Evolutionary conservation across 805 yeast species (phyloP).

Genomic region (Barnettozyma vustinii): DNA sequence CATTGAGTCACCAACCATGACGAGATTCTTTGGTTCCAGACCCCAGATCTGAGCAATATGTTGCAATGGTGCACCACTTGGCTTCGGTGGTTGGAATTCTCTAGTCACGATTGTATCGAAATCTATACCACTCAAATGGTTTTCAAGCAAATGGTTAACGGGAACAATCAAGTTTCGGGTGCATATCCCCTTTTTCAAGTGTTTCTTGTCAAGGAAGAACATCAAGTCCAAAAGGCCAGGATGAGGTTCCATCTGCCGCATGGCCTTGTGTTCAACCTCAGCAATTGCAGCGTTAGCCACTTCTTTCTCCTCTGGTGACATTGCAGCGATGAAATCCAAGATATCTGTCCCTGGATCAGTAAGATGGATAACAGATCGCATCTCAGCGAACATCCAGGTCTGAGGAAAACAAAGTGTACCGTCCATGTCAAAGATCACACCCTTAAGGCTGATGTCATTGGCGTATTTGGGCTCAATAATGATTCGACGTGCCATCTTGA

Average conservation of each 20-base stretch:
- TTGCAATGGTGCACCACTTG: conserved; percentile 56
- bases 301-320: conserved; percentile 34
- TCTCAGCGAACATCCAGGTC: conserved; percentile 49
- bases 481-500: conserved; percentile 16
- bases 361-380: conserved; percentile 56
- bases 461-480: conserved; percentile 18
- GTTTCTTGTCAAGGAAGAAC: conserved; percentile 6
- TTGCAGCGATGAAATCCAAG: conserved; percentile 41
- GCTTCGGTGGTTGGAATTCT: conserved; percentile 63
- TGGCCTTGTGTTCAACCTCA: conserved; percentile 55
- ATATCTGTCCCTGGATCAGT: conserved; percentile 43
- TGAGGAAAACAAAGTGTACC: conserved; percentile 71
- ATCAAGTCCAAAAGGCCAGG: conserved; percentile 17
- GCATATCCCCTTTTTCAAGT: conserved; percentile 48
- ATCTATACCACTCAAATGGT: conserved; percentile 35
- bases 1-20: conserved; percentile 72
- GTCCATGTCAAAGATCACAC: conserved; percentile 74
- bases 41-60: conserved; percentile 50
- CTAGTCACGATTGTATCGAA: conserved; percentile 57
- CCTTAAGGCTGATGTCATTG: conserved; percentile 35
- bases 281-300: conserved; percentile 43
- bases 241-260: conserved; percentile 45
- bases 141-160: conserved; percentile 44
- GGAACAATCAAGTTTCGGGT: conserved; percentile 55
- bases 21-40: conserved; percentile 37